Evolutionary conservation across 257 asterid genomes (phyloP).

Genomic region (Primulina eburnea): DNA sequence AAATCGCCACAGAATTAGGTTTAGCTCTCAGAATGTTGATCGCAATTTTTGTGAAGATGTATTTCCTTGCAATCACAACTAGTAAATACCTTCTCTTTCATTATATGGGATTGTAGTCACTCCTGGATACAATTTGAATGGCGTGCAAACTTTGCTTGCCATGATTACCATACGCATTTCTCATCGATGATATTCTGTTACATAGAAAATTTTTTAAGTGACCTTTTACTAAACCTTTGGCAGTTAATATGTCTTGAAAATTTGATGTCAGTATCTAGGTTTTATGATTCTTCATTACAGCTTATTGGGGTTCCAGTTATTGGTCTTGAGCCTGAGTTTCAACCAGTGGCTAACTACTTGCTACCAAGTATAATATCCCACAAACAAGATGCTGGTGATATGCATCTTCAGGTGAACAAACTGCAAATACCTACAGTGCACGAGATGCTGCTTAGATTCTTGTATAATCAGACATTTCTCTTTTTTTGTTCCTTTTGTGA

Average conservation of each 20-base stretch:
- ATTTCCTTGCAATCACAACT: no score
- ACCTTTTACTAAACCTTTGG: no score
- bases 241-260: conserved; percentile 5
- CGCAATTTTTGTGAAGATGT: no score
- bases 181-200: no score
- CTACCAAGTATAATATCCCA: conserved; percentile 73
- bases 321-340: conserved; percentile 93
- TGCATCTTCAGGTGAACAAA: conserved; percentile 83
- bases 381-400: conserved; percentile 71
- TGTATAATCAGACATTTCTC: conserved; percentile 12
- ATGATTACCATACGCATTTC: no score
- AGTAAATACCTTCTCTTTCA: no score
- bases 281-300: conserved; percentile 49
- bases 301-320: conserved; percentile 77
- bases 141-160: no score
- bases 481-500: conserved; percentile 20
- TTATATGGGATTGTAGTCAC: no score
- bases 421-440: conserved; percentile 21
- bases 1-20: no score
- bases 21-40: no score
- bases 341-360: conserved; percentile 72
- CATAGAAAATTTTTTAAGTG: no score
- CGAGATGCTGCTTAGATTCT: conserved; percentile 12
- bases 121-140: no score
- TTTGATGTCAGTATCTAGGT: conserved; percentile 12